Conservation (phyloP, 163 green algal genomes). For the Volvox carteri region DNA sequence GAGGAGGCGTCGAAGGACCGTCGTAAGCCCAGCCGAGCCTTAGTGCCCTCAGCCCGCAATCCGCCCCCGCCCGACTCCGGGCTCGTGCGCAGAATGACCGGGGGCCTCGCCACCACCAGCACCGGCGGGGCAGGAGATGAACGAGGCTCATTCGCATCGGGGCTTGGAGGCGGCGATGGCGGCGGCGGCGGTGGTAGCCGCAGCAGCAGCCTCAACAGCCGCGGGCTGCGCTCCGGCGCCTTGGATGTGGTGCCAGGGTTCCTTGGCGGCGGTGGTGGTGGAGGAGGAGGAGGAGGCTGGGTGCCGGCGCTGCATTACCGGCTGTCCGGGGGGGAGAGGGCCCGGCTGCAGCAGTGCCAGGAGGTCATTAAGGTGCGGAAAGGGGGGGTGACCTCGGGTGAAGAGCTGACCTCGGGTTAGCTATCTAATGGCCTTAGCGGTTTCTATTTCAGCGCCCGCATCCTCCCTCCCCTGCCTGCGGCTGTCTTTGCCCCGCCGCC, state of each 20-base stretch:
- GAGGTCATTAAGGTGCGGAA: background rate
- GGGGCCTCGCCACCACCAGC: background rate
- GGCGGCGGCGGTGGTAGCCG: background rate
- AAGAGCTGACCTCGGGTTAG: too few relatives aligned
- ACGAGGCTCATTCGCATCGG: background rate
- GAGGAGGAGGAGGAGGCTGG: background rate
- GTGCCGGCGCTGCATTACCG: background rate
- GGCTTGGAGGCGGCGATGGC: background rate
- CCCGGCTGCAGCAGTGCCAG: conserved; percentile 26
- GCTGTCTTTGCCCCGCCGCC: too few relatives aligned
- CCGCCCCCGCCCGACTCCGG: background rate
- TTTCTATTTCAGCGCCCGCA: too few relatives aligned
- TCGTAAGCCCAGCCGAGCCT: too few relatives aligned
- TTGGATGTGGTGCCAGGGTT: background rate
- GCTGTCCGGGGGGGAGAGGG: background rate
- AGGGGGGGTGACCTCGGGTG: background rate
- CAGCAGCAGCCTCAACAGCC: background rate
- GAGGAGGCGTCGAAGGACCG: too few relatives aligned
- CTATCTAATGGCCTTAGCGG: too few relatives aligned
- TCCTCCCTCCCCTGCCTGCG: too few relatives aligned
- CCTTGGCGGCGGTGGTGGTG: too few relatives aligned
- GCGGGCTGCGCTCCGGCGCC: background rate
- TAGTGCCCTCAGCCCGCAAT: background rate
- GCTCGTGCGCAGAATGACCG: background rate
- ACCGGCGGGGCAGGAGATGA: background rate